phyloP scores from a whole-genome alignment of 2,329 filamentous ascomycete genomes.

The Exophiala viscosa region DNA sequence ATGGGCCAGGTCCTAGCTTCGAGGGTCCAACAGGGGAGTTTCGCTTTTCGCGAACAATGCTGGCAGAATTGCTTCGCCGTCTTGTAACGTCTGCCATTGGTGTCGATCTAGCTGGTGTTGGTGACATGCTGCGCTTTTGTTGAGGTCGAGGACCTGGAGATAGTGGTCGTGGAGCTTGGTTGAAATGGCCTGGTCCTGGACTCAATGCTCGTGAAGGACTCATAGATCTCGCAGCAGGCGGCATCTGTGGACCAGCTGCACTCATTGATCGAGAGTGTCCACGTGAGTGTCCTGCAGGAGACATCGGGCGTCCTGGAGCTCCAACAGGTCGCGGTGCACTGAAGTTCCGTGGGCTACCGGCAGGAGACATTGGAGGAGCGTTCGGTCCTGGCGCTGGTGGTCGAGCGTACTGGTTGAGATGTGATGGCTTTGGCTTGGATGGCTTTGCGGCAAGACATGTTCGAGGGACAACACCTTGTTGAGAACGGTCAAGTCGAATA shows the following conservation, averaged over 20 bases:
- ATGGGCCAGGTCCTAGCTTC: slow-evolving; percentile 22
- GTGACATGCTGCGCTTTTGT: slow-evolving; percentile 44
- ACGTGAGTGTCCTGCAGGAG: slow-evolving; percentile 27
- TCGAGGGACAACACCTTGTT: slow-evolving; percentile 88
- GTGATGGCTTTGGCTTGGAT: slow-evolving; percentile 72
- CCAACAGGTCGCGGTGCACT: slow-evolving; percentile 32
- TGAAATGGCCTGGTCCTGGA: slow-evolving; percentile 2
- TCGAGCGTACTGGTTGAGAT: slow-evolving; percentile 54
- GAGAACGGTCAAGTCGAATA: slow-evolving; percentile 80
- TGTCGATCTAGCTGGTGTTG: slow-evolving; percentile 43
- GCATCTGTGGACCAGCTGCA: slow-evolving; percentile 29
- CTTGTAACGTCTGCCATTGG: slow-evolving; percentile 40
- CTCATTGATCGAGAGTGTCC: slow-evolving; percentile 25
- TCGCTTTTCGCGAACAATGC: slow-evolving; percentile 39
- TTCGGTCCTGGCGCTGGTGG: slow-evolving; percentile 23
- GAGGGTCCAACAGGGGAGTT: slow-evolving; percentile 34
- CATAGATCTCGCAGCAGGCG: slow-evolving; percentile 35
- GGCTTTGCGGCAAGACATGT: slow-evolving; percentile 90
- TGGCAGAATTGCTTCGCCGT: slow-evolving; percentile 44
- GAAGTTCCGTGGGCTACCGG: slow-evolving; percentile 22
- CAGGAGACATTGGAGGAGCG: slow-evolving; percentile 28
- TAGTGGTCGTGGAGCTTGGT: slow-evolving; percentile 26
- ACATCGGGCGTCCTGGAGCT: slow-evolving; percentile 32
- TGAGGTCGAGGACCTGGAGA: slow-evolving; percentile 43
- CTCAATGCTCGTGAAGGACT: slow-evolving; percentile 38